Evolutionary conservation across 148 eudicot species (phyloP).

Genomic region (Heliamphora exappendiculata): DNA sequence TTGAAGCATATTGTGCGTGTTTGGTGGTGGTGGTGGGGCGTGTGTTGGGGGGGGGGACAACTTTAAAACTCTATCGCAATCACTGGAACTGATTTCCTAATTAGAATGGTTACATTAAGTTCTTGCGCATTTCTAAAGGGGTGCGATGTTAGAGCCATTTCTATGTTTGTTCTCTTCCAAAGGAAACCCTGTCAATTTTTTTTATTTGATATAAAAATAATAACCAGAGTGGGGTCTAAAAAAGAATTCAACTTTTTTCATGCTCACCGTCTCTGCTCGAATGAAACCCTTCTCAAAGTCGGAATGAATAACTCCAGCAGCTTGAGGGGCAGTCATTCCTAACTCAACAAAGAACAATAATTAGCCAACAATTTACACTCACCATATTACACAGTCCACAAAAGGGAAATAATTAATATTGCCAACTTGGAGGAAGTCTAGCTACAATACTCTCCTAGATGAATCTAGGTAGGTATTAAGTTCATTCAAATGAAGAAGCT

Average conservation of each 20-base stretch:
- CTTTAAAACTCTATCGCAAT: background rate
- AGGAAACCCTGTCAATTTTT: background rate
- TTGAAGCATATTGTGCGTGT: background rate
- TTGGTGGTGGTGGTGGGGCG: no score
- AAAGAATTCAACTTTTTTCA: slow-evolving; percentile 5
- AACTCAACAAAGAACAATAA: slow-evolving; percentile 5
- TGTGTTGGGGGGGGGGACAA: background rate
- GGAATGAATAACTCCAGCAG: slow-evolving; percentile 99
- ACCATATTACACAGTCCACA: background rate
- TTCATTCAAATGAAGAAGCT: slow-evolving; percentile 1
- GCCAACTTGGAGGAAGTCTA: slow-evolving; percentile 1
- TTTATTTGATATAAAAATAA: background rate
- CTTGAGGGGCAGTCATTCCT: slow-evolving; percentile 99
- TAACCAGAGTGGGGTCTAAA: background rate
- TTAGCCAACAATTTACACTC: slow-evolving; percentile 1
- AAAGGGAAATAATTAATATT: background rate
- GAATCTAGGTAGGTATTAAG: background rate
- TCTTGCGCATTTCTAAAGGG: background rate
- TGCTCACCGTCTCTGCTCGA: slow-evolving; percentile 95
- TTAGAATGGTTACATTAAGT: background rate
- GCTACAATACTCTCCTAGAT: background rate
- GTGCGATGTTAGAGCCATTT: background rate
- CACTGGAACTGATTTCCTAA: background rate
- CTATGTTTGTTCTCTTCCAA: background rate
- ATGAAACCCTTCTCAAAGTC: slow-evolving; percentile 98